A percentile compares a stretch with the other conserved stretches of the same genome.
Conservation (phyloP, 2,329 filamentous ascomycete species). For the Fusarium azukiicola region DNA sequence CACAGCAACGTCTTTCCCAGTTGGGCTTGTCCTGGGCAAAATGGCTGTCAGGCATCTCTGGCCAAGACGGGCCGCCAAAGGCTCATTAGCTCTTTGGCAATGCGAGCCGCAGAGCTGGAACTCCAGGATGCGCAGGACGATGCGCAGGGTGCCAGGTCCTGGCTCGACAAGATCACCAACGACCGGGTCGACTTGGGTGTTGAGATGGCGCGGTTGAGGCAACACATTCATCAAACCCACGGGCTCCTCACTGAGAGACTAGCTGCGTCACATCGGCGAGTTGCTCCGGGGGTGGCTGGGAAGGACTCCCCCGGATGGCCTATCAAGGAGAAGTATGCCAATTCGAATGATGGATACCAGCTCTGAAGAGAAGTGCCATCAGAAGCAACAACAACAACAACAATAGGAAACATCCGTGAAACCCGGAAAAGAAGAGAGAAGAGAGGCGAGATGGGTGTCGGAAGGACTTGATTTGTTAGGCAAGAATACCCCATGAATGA, state of each 20-base stretch:
- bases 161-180: background rate
- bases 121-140: background rate
- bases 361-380: background rate
- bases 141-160: background rate
- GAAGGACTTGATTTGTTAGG: background rate
- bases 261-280: background rate
- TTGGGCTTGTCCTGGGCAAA: background rate
- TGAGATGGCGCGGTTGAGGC: background rate
- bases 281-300: background rate
- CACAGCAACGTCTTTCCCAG: background rate
- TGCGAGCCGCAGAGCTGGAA: background rate
- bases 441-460: background rate
- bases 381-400: background rate
- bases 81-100: background rate
- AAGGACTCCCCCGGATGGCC: background rate
- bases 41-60: background rate
- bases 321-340: background rate
- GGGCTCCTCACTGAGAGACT: background rate
- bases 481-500: background rate
- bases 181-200: background rate
- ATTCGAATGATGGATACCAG: background rate
- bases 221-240: background rate
- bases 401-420: background rate
- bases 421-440: too few species aligned
- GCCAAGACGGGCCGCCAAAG: background rate